Conservation (phyloP, 2,329 filamentous ascomycete species). For the Penicillium sp. region DNA sequence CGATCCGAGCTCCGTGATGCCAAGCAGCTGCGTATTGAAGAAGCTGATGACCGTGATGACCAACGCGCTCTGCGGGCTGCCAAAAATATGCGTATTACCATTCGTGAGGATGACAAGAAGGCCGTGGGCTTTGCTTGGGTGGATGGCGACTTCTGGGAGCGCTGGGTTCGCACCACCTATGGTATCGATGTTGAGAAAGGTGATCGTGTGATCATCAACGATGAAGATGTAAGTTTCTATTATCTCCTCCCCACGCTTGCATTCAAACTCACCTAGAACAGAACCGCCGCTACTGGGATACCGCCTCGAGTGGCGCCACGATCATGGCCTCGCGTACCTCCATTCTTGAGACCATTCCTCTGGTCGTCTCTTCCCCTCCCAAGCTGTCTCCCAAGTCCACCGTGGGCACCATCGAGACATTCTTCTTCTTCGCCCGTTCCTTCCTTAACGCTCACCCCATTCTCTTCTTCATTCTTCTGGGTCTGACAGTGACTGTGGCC, state of each 20-base stretch:
- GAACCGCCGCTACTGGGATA: slow-evolving; percentile 95
- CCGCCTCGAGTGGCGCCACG: slow-evolving; percentile 79
- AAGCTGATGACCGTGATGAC: slow-evolving; percentile 90
- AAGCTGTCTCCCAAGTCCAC: slow-evolving; percentile 52
- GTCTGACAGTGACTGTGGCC: slow-evolving; percentile 33
- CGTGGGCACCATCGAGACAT: slow-evolving; percentile 45
- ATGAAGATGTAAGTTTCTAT: slow-evolving; percentile 78
- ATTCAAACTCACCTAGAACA: slow-evolving; percentile 40
- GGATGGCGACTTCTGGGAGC: slow-evolving; percentile 94
- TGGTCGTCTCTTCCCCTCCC: slow-evolving; percentile 49
- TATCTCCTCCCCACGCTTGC: background rate
- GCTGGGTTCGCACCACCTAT: slow-evolving; percentile 94
- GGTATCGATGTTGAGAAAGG: slow-evolving; percentile 82
- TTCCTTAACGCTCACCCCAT: slow-evolving; percentile 46
- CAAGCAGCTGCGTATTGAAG: slow-evolving; percentile 93
- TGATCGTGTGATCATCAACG: slow-evolving; percentile 92
- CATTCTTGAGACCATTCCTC: slow-evolving; percentile 74
- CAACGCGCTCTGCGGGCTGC: slow-evolving; percentile 80
- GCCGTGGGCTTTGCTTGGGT: slow-evolving; percentile 97
- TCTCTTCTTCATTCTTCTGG: slow-evolving; percentile 41
- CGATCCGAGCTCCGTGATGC: slow-evolving; percentile 88
- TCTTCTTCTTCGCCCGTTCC: slow-evolving; percentile 46
- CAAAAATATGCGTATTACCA: slow-evolving; percentile 87
- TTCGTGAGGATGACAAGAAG: slow-evolving; percentile 81
- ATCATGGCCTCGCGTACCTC: slow-evolving; percentile 87